These are phyloP conservation scores for Martensiomyces pterosporus DNA, from an alignment of 192 early-diverging fungal species.

Conservation along the genomic window DNA sequence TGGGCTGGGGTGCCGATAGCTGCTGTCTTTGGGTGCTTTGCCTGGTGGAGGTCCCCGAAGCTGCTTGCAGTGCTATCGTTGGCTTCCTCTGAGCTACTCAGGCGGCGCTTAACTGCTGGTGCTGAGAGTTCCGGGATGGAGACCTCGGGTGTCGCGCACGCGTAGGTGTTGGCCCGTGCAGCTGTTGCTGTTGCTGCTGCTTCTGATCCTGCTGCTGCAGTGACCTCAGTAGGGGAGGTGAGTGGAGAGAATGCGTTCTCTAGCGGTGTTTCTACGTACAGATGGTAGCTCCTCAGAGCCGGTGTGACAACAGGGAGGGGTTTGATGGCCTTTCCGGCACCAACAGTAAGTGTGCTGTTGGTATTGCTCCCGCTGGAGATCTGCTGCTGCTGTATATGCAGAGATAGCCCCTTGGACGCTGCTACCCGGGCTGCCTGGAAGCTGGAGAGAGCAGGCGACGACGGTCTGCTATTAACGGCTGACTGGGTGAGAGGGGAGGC, in stretches of 20 bases:
- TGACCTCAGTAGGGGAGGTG: slow-evolving; percentile 10
- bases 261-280: slow-evolving; percentile 43
- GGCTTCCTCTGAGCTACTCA: slow-evolving; percentile 38
- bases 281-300: slow-evolving; percentile 30
- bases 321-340: no score
- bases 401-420: slow-evolving; percentile 30
- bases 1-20: no score
- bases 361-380: not conserved
- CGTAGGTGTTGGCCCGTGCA: no score
- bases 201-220: slow-evolving; percentile 7
- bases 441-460: slow-evolving; percentile 30
- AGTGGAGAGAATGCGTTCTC: slow-evolving; percentile 33
- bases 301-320: slow-evolving; percentile 15
- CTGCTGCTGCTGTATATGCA: slow-evolving; percentile 7
- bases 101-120: slow-evolving; percentile 36
- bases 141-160: no score
- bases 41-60: no score
- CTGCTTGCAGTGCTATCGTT: no score
- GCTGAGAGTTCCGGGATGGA: no score
- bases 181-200: not conserved
- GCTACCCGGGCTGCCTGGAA: slow-evolving; percentile 39
- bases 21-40: no score
- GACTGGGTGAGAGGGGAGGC: slow-evolving; percentile 6
- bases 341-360: not conserved
- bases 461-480: slow-evolving; percentile 24